Evolutionary conservation across 352 stramenopile genomes (phyloP), one percentile per base, ranked within the genome.

Genomic region (Pythium volutum): DNA sequence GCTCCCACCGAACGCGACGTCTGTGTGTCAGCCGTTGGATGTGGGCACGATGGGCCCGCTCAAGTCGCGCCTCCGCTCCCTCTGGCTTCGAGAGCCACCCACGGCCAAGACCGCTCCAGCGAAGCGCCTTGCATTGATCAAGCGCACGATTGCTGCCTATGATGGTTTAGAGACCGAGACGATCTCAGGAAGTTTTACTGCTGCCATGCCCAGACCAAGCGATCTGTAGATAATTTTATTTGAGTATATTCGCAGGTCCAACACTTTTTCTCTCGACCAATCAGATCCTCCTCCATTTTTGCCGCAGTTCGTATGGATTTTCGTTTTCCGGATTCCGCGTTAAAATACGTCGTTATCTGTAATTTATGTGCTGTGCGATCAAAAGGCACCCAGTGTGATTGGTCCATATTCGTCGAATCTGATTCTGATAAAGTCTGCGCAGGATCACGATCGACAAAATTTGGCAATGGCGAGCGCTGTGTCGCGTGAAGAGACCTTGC

Each of bases 401-500:
- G n/a, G n/a, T n/a, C n/a, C n/a, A n/a, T n/a, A n/a, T n/a, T n/a
- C n/a, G n/a, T n/a, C n/a, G n/a, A n/a, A n/a, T n/a, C n/a, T n/a
- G n/a, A n/a, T n/a, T n/a, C n/a, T n/a, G n/a, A n/a, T n/a, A n/a
- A n/a, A n/a, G n/a, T n/a, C n/a, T n/a, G n/a, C n/a, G n/a, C n/a
- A n/a, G n/a, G n/a, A n/a, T n/a, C n/a, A n/a, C n/a, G n/a, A n/a
- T n/a, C n/a, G n/a, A n/a, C n/a, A n/a, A n/a, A n/a, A n/a, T n/a
- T 38, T n/a, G 3, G 38, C 34, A 43, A 67, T 61, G 51, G 41
- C 59, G 46, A 53, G 15, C 18, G 31, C 34, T 16, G 43, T 26
- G 39, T 26, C 51, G 43, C 31, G 38, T 25, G 68, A 79, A 81
- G 80, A 89, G 62, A 88, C 75, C 52, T 59, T 93, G 61, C 72